Base-by-base conservation (phyloP, 495 filamentous ascomycete species). In the Lepraria neglecta region DNA sequence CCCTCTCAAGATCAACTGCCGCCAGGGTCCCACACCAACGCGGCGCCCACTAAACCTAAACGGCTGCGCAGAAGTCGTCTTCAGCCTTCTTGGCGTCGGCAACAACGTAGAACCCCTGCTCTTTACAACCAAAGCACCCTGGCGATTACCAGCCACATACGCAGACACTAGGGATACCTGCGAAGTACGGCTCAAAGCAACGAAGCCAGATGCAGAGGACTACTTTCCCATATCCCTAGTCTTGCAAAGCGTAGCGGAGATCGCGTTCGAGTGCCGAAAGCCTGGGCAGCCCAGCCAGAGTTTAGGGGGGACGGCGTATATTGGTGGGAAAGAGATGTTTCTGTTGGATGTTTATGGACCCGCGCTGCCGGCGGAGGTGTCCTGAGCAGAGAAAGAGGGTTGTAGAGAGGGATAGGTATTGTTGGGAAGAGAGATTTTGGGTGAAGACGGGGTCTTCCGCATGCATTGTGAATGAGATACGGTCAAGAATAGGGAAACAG, bases 171-270 rank as follows among this genome's bases (percentile, higher is more conserved):
- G 0, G 6, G 6, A 53, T 17, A 53, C 50, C 15, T 53, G 50
- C 17, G 28, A 33, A 17, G 31, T 52, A 9, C 3, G 2, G 9
- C 28, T 52, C 27, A 30, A 5, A 52, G 48, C 48, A 17, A 27
- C n/a, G 24, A 27, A 31, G 28, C 24, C 24, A 31, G 30, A 31
- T 52, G 28, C 3, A 27, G 24, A n/a, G 27, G 48, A 52, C 7
- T 17, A 15, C 3, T 35, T 53, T 33, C 17, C 47, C 1, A 17
- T 51, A 31, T 24, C 47, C 15, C 50, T 53, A 7, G 2, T 31
- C 6, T 31, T 53, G 50, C 24, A 53, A 31, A 53, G 27, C 28
- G 28, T 14, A 31, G 50, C 50, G 50, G 24, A 53, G 50, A 53
- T 53, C 4, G 28, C 27, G 2, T 53, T 35, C n/a, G 0, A 9